Base-by-base conservation (phyloP, 345 rosid species). In the Garcia nutans region DNA sequence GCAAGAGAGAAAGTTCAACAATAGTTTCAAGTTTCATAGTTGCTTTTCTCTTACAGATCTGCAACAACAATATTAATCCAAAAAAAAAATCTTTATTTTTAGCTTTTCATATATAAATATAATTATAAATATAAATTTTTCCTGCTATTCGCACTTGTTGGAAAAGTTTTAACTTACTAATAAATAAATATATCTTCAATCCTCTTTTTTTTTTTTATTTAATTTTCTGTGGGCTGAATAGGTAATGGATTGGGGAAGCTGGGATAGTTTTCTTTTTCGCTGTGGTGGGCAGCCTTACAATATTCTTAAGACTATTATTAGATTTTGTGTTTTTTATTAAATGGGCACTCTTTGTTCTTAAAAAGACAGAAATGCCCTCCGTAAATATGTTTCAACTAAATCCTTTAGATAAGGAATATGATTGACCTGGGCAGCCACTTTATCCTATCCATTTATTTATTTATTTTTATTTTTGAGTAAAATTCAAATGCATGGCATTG, bases 31-130 rank as follows among this genome's bases (percentile, higher is more conserved):
- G 69, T 88, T 91, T 72, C 76, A 80, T 24, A 89, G 93, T 76
- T 91, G 92, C 79, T 93, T 90, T 74, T 84, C 89, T 5, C 92
- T 90, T 15, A 49, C 95, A 81, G 95, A 91, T 91, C 87, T 86
- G 83, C 85, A 84, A 42, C 89, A 87, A 42, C 19, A 20, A 5
- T 31, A 49, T 28, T 50, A 9, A 70, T 70, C 20, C n/a, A 67
- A 47, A 60, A 49, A 23, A 20, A 33, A 33, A 33, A 15, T 16
- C 47, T 22, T 16, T 37, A 5, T 6, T 24, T 47, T 19, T 9
- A 54, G 58, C 28, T 65, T 31, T 28, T 3, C 24, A 47, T 45
- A 45, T 45, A 45, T 47, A 47, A 3, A 47, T 47, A 47, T 47
- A 47, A 8, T 9, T 47, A 47, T 44, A 44, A 10, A 44, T 44